Evolutionary conservation across 2,329 filamentous ascomycete species (phyloP).

Genomic region (Scytalidium sp.): DNA sequence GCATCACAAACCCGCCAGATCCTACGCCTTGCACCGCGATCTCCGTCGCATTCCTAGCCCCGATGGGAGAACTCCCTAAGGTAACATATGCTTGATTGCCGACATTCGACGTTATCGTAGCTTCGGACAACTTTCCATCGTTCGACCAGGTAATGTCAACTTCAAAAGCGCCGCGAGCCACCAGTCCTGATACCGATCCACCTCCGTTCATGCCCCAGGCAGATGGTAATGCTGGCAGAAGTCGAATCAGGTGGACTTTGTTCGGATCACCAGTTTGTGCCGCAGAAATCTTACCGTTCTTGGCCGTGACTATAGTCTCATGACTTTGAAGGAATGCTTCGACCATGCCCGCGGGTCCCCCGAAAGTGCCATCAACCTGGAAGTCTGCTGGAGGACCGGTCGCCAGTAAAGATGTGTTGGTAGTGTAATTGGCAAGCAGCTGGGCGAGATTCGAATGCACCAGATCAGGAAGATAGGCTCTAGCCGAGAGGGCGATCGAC

Average conservation of each 20-base stretch:
- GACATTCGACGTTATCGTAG: slow-evolving; percentile 1
- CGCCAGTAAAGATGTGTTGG: slow-evolving; percentile 38
- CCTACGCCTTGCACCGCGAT: background rate
- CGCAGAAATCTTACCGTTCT: background rate
- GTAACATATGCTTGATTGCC: slow-evolving; percentile 1
- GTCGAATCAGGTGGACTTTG: slow-evolving; percentile 16
- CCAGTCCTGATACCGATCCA: slow-evolving; percentile 12
- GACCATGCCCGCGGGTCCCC: slow-evolving; percentile 39
- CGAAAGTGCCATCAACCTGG: slow-evolving; percentile 50
- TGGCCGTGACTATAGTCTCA: slow-evolving; percentile 1
- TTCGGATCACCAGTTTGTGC: background rate
- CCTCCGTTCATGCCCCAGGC: slow-evolving; percentile 7
- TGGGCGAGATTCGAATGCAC: background rate
- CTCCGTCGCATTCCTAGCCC: background rate
- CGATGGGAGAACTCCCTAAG: background rate
- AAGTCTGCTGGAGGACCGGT: slow-evolving; percentile 23
- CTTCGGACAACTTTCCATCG: background rate
- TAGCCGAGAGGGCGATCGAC: slow-evolving; percentile 33
- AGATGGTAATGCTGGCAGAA: slow-evolving; percentile 22
- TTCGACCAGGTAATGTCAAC: slow-evolving; percentile 14
- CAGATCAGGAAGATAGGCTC: background rate
- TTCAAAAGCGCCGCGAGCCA: slow-evolving; percentile 13
- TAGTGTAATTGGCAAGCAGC: slow-evolving; percentile 26
- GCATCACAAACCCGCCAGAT: background rate
- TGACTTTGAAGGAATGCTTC: slow-evolving; percentile 43